A percentile compares a stretch with the other conserved stretches of the same genome.
These are phyloP conservation scores for Penicillium bovifimosum DNA, from an alignment of 495 filamentous ascomycete genomes.

Conservation along the genomic window DNA sequence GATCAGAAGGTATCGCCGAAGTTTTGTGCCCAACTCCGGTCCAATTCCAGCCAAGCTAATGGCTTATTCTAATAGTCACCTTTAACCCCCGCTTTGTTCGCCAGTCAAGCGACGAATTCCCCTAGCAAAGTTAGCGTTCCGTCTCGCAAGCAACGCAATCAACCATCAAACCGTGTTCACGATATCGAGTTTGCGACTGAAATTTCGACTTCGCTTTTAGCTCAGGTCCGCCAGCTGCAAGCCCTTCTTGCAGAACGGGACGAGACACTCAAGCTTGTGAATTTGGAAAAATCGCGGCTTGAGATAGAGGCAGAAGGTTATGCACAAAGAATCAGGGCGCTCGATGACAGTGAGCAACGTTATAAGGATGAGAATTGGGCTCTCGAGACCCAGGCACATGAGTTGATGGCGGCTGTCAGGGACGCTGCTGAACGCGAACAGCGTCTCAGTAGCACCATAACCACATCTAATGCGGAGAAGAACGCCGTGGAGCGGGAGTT, in stretches of 20 bases:
- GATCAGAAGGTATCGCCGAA: slow-evolving; percentile 48
- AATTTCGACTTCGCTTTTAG: slow-evolving; percentile 83
- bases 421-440: slow-evolving; percentile 75
- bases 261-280: slow-evolving; percentile 69
- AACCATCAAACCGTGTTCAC: slow-evolving; percentile 75
- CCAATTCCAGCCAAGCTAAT: slow-evolving; percentile 7
- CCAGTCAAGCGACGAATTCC: slow-evolving; percentile 77
- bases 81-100: slow-evolving; percentile 71
- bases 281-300: slow-evolving; percentile 66
- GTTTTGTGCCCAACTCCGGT: background rate
- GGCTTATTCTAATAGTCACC: slow-evolving; percentile 47
- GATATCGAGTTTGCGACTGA: slow-evolving; percentile 97
- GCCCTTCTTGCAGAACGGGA: slow-evolving; percentile 77
- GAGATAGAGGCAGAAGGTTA: slow-evolving; percentile 78
- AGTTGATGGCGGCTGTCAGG: slow-evolving; percentile 61
- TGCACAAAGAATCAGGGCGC: slow-evolving; percentile 65
- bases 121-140: slow-evolving; percentile 87
- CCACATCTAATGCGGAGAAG: slow-evolving; percentile 67
- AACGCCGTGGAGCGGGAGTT: slow-evolving; percentile 69
- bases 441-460: slow-evolving; percentile 66
- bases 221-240: slow-evolving; percentile 85
- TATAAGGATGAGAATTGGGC: slow-evolving; percentile 99
- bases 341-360: slow-evolving; percentile 90
- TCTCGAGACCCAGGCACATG: slow-evolving; percentile 82
- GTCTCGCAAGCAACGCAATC: slow-evolving; percentile 80